Base-by-base conservation (phyloP, 163 green algal species). In the Scenedesmus sp. region DNA sequence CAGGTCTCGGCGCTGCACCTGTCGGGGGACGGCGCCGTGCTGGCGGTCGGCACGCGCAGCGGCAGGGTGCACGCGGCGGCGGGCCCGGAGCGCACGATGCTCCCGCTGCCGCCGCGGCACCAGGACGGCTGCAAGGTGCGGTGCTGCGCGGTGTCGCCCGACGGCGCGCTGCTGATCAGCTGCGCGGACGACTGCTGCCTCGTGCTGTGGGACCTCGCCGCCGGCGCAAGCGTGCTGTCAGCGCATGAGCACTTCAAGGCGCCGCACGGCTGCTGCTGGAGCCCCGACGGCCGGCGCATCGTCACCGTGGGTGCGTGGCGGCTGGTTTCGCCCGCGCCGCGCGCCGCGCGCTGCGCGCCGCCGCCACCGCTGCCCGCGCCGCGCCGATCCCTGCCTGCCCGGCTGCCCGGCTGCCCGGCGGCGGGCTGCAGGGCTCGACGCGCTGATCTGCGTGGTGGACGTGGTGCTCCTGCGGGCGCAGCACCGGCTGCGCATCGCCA, bases 171-270 rank as follows among this genome's bases (percentile, higher is more conserved):
- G 48, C 62, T 75, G 2, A 20, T 69, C 5, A 70, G 34, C 17
- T 29, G 50, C 29, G 74, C n/a, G 11, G 74, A 81, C 58, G 74
- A 81, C 31, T 50, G 33, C 4, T 31, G 63, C 39, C 31, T 75
- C 22, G 74, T 81, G 33, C 63, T 81, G 50, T 81, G 74, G 74
- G 74, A 81, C 24, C 7, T 81, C 2, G 50, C 1, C 29, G 54
- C 36, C 22, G 44, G 22, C 36, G 51, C 34, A 24, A 48, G 48
- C 33, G 18, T 81, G 48, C 48, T 75, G 34, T 31, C 18, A 2
- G 26, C 56, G 22, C 39, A 64, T 33, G 74, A 81, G 63, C 74
- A 81, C 51, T 26, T 34, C 47, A 73, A 63, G 54, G 60, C 63
- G 9, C 31, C 75, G 2, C 31, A 47, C 10, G 62, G 62, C 0